These are phyloP conservation scores for Penicillium atrosanguineum DNA, from an alignment of 495 filamentous ascomycete species.

Conservation along the genomic window DNA sequence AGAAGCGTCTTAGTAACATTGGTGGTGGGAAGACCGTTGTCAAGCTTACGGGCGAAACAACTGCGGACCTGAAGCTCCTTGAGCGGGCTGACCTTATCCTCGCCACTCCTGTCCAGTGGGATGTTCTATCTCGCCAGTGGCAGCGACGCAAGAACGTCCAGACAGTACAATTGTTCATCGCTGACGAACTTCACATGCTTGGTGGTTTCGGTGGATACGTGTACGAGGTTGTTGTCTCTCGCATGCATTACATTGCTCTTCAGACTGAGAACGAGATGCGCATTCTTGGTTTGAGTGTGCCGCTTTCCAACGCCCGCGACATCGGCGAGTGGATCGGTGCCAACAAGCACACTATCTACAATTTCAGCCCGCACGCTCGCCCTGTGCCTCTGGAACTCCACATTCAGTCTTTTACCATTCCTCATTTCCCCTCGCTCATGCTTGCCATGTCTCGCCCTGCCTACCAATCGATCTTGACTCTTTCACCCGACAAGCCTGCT, in stretches of 20 bases:
- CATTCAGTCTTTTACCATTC: slow-evolving; percentile 92
- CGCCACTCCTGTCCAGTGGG: slow-evolving; percentile 92
- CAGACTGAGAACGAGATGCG: slow-evolving; percentile 83
- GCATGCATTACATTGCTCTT: slow-evolving; percentile 93
- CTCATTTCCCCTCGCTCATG: slow-evolving; percentile 97
- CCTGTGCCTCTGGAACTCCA: slow-evolving; percentile 88
- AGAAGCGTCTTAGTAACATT: slow-evolving; percentile 66
- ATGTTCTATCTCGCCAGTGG: slow-evolving; percentile 93
- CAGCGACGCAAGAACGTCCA: slow-evolving; percentile 93
- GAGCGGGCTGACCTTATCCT: slow-evolving; percentile 88
- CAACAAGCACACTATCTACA: slow-evolving; percentile 97
- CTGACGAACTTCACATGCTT: slow-evolving; percentile 95
- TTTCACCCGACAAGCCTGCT: slow-evolving; percentile 84
- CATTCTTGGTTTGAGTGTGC: slow-evolving; percentile 87
- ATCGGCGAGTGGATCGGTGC: slow-evolving; percentile 98
- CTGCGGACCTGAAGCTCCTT: slow-evolving; percentile 84
- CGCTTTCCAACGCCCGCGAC: slow-evolving; percentile 86
- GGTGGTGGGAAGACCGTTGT: slow-evolving; percentile 87
- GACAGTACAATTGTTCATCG: slow-evolving; percentile 86
- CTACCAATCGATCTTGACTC: slow-evolving; percentile 79
- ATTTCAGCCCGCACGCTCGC: slow-evolving; percentile 91
- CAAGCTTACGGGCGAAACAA: slow-evolving; percentile 92
- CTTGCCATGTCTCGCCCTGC: slow-evolving; percentile 95
- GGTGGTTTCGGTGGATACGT: slow-evolving; percentile 85
- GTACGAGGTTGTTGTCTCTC: slow-evolving; percentile 93